Base-by-base conservation (phyloP, 2,329 filamentous ascomycete species). In the Talaromyces sp. region DNA sequence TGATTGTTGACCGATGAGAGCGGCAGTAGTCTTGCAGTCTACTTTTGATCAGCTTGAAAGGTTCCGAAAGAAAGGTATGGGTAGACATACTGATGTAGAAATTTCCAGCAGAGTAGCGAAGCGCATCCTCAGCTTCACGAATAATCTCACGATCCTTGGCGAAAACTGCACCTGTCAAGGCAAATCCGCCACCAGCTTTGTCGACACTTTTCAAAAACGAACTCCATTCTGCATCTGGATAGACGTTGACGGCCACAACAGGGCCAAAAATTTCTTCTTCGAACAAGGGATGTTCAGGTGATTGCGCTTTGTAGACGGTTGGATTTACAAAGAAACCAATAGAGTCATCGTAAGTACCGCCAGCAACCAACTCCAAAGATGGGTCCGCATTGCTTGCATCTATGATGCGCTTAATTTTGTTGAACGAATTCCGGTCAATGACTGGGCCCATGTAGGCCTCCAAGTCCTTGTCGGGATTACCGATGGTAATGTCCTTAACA, bases 381-480 rank as follows among this genome's bases (percentile, higher is more conserved):
- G 80, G 76, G 74, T 95, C 91, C 8, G 81, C 80, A 77, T 91
- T 91, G 19, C 91, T 89, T 32, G 84, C 85, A 62, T 94, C 89
- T 65, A 96, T 95, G 58, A 88, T 88, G 19, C 82, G 81, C 0
- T 84, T 82, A 1, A 96, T 83, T 76, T 92, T 93, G 74, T 91
- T 85, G 82, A 95, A 96, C 9, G 88, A 89, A 11, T 80, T 83
- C 64, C 87, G 83, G 78, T 95, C 90, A 74, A 96, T 95, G 61
- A 96, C 91, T 19, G 91, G 91, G 10, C 91, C 91, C 69, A 92
- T 86, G 79, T 96, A 95, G 80, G 92, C 91, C 67, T 83, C 79
- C 70, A 89, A 88, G 52, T 90, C 79, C 12, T 50, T 50, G 38
- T 85, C 83, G 52, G 90, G 88, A 59, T 82, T 79, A 59, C 91